Evolutionary conservation across 2,329 filamentous ascomycete genomes (phyloP), one percentile per base, ranked within the genome.

Genomic region (Neofusicoccum laricinum): DNA sequence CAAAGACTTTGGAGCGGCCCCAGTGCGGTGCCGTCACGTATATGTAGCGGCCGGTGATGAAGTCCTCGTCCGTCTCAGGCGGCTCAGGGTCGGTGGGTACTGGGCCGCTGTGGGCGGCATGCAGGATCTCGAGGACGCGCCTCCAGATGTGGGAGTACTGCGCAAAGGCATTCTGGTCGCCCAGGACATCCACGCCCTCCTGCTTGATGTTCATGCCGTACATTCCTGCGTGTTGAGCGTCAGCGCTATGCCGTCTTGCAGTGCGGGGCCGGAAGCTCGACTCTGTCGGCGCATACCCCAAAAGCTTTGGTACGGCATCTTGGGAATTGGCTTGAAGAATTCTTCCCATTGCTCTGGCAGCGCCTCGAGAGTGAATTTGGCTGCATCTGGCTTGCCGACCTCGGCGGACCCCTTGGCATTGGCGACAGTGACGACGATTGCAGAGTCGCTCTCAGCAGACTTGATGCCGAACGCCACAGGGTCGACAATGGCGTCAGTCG

Each of bases 1-100:
- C 82, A 71, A 83, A 84, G 36, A 82, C 70, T 71, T 84, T 84
- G 66, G 75, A 79, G 11, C 75, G 73, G 11, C 81, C 81, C 81
- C 81, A 84, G 30, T 78, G 71, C 0, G 81, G 81, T 30, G 77
- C 72, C 1, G 76, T 74, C 48, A 84, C 75, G 64, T 80, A 83
- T 30, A 79, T 73, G 66, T 84, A 84, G 34, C 75, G 75, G 3
- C 82, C 81, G 2, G 77, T 78, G 49, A 84, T 78, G 65, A 77
- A 76, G 67, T 84, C 63, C 2, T 51, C 63, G 14, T 59, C 55
- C 11, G 53, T 50, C 34, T 63, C 50, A 2, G 69, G 65, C 34
- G 75, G 73, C 3, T 53, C 51, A 1, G 63, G 41, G 53, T 82
- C 75, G 11, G 75, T 69, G 45, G 71, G 70, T 4, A 81, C 77